These are phyloP conservation scores for Cystobasidium ongulense DNA, from an alignment of 768 basidiomycete genomes.

Conservation along the genomic window DNA sequence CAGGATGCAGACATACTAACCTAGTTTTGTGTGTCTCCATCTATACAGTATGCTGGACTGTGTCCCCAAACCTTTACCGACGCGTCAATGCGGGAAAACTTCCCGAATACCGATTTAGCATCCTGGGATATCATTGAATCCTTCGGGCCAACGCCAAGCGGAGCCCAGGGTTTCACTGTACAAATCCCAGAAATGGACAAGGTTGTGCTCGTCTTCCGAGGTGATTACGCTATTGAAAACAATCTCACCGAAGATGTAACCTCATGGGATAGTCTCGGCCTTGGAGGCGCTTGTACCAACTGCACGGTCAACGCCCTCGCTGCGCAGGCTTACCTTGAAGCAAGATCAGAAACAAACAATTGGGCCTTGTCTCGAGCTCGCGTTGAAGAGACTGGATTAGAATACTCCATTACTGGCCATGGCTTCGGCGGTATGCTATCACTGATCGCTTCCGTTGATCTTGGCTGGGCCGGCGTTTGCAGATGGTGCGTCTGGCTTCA, in stretches of 20 bases:
- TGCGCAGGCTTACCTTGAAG: slow-evolving; percentile 39
- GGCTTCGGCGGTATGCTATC: slow-evolving; percentile 39
- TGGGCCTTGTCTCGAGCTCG: slow-evolving; percentile 35
- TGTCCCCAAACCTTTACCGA: slow-evolving; percentile 30
- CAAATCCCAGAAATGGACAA: slow-evolving; percentile 31
- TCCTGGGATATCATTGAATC: slow-evolving; percentile 25
- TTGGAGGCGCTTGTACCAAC: slow-evolving; percentile 14
- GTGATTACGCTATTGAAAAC: slow-evolving; percentile 25
- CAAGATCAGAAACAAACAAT: slow-evolving; percentile 37
- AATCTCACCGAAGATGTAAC: neutral
- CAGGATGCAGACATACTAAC: no score
- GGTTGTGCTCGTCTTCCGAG: slow-evolving; percentile 19
- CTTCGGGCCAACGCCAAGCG: slow-evolving; percentile 16
- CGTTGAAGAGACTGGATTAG: slow-evolving; percentile 37
- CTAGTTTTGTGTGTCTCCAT: neutral
- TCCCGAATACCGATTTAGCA: slow-evolving; percentile 15
- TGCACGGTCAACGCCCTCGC: slow-evolving; percentile 38
- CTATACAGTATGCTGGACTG: neutral
- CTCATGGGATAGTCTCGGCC: slow-evolving; percentile 20
- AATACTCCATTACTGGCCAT: slow-evolving; percentile 34
- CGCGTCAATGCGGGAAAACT: slow-evolving; percentile 14
- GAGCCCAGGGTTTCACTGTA: slow-evolving; percentile 28
- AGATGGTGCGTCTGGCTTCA: slow-evolving; percentile 5
- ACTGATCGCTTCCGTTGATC: slow-evolving; percentile 38
- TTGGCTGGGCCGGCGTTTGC: slow-evolving; percentile 36